These are phyloP conservation scores for Moricandia arvensis DNA, from an alignment of 345 rosid genomes.

Conservation along the genomic window DNA sequence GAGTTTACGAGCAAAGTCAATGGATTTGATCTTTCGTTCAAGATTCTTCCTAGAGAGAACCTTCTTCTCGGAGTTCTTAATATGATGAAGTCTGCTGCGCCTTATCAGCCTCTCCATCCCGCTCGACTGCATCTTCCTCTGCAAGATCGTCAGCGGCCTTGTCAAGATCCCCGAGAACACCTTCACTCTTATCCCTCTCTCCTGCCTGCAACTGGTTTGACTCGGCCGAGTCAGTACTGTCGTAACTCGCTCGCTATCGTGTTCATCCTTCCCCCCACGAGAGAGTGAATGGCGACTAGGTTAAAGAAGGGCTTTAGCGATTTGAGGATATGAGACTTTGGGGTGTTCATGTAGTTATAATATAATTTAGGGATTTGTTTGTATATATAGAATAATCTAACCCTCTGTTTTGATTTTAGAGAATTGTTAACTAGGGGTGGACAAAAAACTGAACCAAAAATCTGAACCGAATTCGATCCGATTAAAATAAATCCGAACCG, in stretches of 20 bases:
- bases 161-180: conserved; percentile 67
- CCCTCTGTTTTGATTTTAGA: too few relatives aligned
- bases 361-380: too few relatives aligned
- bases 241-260: conserved; percentile 37
- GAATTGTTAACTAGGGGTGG: too few relatives aligned
- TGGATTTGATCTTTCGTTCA: conserved; percentile 59
- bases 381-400: too few relatives aligned
- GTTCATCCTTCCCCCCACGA: conserved; percentile 23
- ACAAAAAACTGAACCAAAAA: too few relatives aligned
- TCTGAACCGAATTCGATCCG: too few relatives aligned
- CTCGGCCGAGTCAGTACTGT: conserved; percentile 33
- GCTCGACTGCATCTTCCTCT: conserved; percentile 79
- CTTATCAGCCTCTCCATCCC: conserved; percentile 88
- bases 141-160: conserved; percentile 64
- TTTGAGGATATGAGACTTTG: too few relatives aligned
- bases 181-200: conserved; percentile 82
- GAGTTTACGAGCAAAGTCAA: conserved; percentile 75
- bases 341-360: too few relatives aligned
- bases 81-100: conserved; percentile 49
- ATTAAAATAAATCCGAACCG: too few relatives aligned
- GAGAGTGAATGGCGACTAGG: too few relatives aligned
- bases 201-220: conserved; percentile 51
- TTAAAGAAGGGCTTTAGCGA: too few relatives aligned
- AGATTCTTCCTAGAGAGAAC: conserved; percentile 76
- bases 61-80: conserved; percentile 92